A percentile compares a stretch with the other conserved stretches of the same genome.
phyloP scores from a whole-genome alignment of 1,139 yeast species.

The Kurtzmaniella natalensis region DNA sequence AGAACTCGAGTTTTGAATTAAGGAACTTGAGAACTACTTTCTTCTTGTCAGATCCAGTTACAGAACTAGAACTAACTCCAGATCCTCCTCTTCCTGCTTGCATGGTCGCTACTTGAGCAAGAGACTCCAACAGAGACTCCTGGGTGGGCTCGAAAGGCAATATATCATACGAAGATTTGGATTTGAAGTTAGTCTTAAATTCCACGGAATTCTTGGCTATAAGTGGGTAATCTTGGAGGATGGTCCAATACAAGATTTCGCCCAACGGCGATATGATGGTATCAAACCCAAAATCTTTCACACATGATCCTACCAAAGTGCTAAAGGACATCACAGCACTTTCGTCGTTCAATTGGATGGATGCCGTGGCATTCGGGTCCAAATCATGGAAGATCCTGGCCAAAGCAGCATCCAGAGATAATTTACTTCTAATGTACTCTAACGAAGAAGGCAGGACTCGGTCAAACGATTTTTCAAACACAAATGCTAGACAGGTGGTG shows the following conservation, averaged over 20 bases:
- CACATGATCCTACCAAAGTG: slow-evolving; percentile 63
- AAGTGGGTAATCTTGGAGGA: slow-evolving; percentile 64
- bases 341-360: slow-evolving; percentile 34
- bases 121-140: slow-evolving; percentile 15
- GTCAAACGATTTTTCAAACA: slow-evolving; percentile 51
- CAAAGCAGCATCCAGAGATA: slow-evolving; percentile 39
- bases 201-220: slow-evolving; percentile 41
- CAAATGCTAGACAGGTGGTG: slow-evolving; percentile 51
- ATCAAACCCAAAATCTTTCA: slow-evolving; percentile 80
- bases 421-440: slow-evolving; percentile 52
- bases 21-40: slow-evolving; percentile 38
- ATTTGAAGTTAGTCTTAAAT: slow-evolving; percentile 14
- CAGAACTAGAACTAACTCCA: no score
- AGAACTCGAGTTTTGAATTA: slow-evolving; percentile 46
- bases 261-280: slow-evolving; percentile 55
- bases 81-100: no score
- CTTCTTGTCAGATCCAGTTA: slow-evolving; percentile 5
- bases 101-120: slow-evolving; percentile 39
- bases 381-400: slow-evolving; percentile 48
- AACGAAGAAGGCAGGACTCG: slow-evolving; percentile 33
- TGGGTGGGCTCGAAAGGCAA: no score
- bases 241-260: slow-evolving; percentile 59
- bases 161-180: no score
- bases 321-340: slow-evolving; percentile 49
- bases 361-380: slow-evolving; percentile 38